Evolutionary conservation across 441 rosid genomes (phyloP), one percentile per base, ranked within the genome.

Genomic region (Codiaeum variegatum): DNA sequence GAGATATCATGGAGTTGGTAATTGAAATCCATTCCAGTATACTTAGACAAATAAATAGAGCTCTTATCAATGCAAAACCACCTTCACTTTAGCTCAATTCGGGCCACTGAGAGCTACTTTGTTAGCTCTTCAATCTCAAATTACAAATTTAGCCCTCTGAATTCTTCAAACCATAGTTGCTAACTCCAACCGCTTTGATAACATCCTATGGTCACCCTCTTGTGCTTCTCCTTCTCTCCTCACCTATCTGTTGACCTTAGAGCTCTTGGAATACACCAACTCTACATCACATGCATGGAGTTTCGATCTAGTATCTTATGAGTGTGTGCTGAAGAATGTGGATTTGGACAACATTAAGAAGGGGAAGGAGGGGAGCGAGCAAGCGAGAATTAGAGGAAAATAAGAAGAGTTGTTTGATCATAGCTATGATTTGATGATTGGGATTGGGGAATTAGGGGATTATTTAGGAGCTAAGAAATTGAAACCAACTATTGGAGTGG

Each of bases 81-180:
- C 80, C 97, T 94, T 66, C 83, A 88, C 78, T 82, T 82, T 94
- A 24, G 93, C 92, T 49, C 99, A 94, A 62, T 92, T 91, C 87
- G 99, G 92, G 90, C 91, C 99, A 13, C 76, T 94, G 31, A 88
- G 97, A 29, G 99, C 98, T 63, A 79, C 83, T 59, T 84, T 94
- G 21, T 84, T 83, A 42, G 76, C 97, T 69, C 91, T 94, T 74
- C 91, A 91, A 31, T 70, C 86, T 66, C 85, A 86, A 69, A 83
- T 80, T 73, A 91, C 94, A 0, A 92, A 86, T 74, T 88, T 94
- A 46, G 87, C 98, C 24, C 81, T 77, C 65, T 72, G 89, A 28
- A 75, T 94, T 61, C 94, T 94, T 72, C 96, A 87, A 78, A 83
- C 97, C 24, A 85, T 95, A 73, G 91, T 95, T 28, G 84, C 97